A percentile compares a stretch with the other conserved stretches of the same genome.
Evolutionary conservation across 2,329 filamentous ascomycete genomes (phyloP).

Genomic region (Hymenoscyphus linearis): DNA sequence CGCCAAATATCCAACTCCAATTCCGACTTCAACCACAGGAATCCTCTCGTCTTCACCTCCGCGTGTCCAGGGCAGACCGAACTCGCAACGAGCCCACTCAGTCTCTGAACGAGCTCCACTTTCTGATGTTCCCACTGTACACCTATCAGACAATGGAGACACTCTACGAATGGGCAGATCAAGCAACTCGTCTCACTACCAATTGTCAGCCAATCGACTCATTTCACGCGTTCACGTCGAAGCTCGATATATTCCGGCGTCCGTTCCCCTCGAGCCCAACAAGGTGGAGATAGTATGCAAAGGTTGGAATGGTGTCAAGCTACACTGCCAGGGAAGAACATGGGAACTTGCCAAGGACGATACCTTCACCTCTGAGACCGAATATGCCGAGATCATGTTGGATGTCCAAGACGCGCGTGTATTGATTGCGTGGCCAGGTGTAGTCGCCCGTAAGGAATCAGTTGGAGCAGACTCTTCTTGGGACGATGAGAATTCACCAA

Average conservation of each 20-base stretch:
- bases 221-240: conserved; percentile 92
- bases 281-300: conserved; percentile 84
- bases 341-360: conserved; percentile 86
- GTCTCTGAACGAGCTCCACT: conserved; percentile 74
- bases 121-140: conserved; percentile 73
- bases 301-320: conserved; percentile 91
- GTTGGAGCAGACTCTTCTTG: conserved; percentile 55
- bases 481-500: conserved; percentile 51
- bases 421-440: conserved; percentile 78
- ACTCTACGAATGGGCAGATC: conserved; percentile 83
- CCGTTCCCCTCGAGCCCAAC: conserved; percentile 62
- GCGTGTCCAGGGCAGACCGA: conserved; percentile 44
- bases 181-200: conserved; percentile 91
- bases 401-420: conserved; percentile 92
- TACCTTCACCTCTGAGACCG: conserved; percentile 83
- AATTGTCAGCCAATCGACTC: conserved; percentile 84
- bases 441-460: conserved; percentile 40
- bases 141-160: conserved; percentile 77
- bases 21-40: conserved; percentile 89
- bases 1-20: conserved; percentile 79
- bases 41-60: conserved; percentile 85
- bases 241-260: conserved; percentile 72
- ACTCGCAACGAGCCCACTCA: conserved; percentile 54
- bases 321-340: conserved; percentile 84
- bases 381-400: conserved; percentile 84